Percentiles rank a stretch among this genome's conserved stretches.
Conservation (phyloP, 2,329 filamentous ascomycete species). For the Phaeosphaeriaceae sp. region DNA sequence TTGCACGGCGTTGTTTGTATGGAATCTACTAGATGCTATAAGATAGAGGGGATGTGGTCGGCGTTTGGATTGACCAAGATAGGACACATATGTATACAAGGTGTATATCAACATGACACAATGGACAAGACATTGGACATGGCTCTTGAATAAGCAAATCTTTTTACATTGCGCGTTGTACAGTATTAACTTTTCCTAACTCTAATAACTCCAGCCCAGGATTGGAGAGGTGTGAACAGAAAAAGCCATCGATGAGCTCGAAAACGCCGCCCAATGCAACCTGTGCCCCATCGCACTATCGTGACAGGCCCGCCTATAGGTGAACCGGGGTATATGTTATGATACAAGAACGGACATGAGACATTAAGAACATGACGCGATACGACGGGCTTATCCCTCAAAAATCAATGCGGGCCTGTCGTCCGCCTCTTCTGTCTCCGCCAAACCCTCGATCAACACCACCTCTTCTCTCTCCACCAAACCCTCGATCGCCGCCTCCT, state of each 20-base stretch:
- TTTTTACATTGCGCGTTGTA: no score
- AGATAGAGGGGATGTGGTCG: no score
- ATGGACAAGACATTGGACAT: no score
- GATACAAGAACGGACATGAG: background rate
- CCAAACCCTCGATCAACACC: constrained; percentile 4
- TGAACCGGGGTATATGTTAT: background rate
- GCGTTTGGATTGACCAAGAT: no score
- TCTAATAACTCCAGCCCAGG: constrained; percentile 1
- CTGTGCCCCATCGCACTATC: no score
- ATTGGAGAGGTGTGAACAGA: constrained; percentile 9
- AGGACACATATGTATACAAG: no score
- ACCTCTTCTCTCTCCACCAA: constrained; percentile 19
- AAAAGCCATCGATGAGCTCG: background rate
- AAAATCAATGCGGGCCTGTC: constrained; percentile 14
- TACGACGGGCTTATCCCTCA: background rate
- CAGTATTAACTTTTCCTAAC: no score
- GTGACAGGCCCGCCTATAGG: background rate
- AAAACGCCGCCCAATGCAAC: constrained; percentile 13
- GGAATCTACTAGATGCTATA: no score
- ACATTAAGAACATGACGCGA: background rate
- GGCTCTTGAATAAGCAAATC: no score
- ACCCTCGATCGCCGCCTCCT: constrained; percentile 19
- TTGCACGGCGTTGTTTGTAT: background rate
- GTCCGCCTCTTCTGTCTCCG: constrained; percentile 12
- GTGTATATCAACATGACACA: no score